Conservation (phyloP, 345 rosid genomes). For the Clausena lansium region DNA sequence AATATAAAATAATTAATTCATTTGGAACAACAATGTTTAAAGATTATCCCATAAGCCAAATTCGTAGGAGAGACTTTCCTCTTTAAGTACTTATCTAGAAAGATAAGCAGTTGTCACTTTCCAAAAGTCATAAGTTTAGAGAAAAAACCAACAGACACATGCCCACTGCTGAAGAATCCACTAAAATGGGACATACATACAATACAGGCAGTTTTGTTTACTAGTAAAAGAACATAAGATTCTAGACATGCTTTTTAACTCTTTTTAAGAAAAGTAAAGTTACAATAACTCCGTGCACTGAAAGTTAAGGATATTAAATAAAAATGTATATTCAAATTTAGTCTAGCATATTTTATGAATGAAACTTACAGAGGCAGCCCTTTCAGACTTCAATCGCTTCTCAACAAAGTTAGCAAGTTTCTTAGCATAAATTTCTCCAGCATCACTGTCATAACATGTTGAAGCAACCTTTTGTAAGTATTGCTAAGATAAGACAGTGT, state of each 20-base stretch:
- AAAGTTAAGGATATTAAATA: neutral
- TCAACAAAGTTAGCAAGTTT: slow-evolving; percentile 89
- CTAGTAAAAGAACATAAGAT: neutral
- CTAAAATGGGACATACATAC: neutral
- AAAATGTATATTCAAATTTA: neutral
- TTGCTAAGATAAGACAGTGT: neutral
- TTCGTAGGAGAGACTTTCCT: neutral
- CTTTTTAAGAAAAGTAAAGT: neutral
- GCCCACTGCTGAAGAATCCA: neutral
- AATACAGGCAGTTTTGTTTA: neutral
- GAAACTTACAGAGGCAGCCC: slow-evolving; percentile 92
- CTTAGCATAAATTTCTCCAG: slow-evolving; percentile 84
- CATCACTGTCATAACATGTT: slow-evolving; percentile 53
- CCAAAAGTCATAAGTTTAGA: neutral
- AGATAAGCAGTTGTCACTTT: neutral
- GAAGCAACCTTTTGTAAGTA: slow-evolving; percentile 11
- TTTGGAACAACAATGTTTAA: neutral
- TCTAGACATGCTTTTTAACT: neutral
- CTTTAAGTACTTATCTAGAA: neutral
- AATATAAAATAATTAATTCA: neutral
- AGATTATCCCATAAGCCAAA: neutral
- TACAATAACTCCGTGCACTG: neutral
- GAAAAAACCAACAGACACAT: neutral
- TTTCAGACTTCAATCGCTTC: slow-evolving; percentile 90
- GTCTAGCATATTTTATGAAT: slow-evolving; percentile 1